phyloP scores from a whole-genome alignment of 805 yeast species.

The Zygoascus flipseniorum region DNA sequence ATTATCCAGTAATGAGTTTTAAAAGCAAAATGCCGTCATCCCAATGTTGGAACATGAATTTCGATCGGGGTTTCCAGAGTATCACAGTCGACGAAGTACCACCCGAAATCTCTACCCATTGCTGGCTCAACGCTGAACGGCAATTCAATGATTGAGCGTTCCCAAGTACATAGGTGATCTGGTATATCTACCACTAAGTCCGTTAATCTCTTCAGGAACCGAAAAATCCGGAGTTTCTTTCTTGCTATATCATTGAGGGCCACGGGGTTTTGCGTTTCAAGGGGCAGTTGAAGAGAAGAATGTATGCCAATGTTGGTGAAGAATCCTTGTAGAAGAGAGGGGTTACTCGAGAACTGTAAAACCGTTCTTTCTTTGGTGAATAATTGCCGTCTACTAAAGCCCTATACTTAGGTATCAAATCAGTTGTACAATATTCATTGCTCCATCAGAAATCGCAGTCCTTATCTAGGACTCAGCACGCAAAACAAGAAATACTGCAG shows the following conservation, averaged over 20 bases:
- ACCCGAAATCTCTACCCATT: neutral
- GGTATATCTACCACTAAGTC: slow-evolving; percentile 3
- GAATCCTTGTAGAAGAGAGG: slow-evolving; percentile 7
- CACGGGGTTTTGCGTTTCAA: neutral
- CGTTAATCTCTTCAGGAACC: slow-evolving; percentile 3
- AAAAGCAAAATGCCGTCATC: slow-evolving; percentile 9
- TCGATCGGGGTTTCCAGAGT: slow-evolving; percentile 5
- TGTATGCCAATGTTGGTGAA: slow-evolving; percentile 6
- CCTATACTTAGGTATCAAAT: slow-evolving; percentile 37
- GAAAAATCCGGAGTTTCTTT: slow-evolving; percentile 2
- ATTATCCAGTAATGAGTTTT: slow-evolving; percentile 7
- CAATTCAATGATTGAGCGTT: neutral
- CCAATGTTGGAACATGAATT: slow-evolving; percentile 8
- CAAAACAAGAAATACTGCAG: slow-evolving; percentile 5
- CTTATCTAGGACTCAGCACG: slow-evolving; percentile 1
- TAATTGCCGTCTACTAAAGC: slow-evolving; percentile 70
- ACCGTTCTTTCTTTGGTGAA: slow-evolving; percentile 52
- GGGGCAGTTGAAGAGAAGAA: slow-evolving; percentile 5
- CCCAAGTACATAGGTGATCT: slow-evolving; percentile 1
- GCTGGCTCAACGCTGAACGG: neutral
- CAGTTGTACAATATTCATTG: neutral
- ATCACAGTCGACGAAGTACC: slow-evolving; percentile 2
- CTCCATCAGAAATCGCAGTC: slow-evolving; percentile 1
- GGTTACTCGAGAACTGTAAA: slow-evolving; percentile 34
- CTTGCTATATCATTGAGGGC: neutral